phyloP scores from a whole-genome alignment of 208 protist species.

The Trypanosoma boissoni region DNA sequence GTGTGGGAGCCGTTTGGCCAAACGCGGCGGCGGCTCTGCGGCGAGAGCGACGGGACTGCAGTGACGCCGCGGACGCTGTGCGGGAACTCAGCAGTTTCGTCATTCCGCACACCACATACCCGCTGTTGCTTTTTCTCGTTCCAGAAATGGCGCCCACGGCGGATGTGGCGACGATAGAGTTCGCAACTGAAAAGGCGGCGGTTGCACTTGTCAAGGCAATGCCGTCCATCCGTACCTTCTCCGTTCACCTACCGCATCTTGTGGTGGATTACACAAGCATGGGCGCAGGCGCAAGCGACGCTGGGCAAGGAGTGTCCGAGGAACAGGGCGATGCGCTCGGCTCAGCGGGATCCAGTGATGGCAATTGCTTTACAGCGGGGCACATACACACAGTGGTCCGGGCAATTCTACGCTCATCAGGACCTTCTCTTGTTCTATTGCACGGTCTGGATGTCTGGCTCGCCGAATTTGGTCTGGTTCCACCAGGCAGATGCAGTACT shows the following conservation, averaged over 20 bases:
- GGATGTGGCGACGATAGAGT: constrained; percentile 10
- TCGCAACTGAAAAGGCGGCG: constrained; percentile 24
- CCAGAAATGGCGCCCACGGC: constrained; percentile 17
- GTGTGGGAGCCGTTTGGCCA: constrained; percentile 47
- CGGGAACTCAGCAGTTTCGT: constrained; percentile 51
- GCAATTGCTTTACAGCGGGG: constrained; percentile 27
- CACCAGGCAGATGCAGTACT: no score
- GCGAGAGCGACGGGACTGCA: constrained; percentile 45
- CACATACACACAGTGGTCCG: constrained; percentile 62
- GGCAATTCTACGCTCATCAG: constrained; percentile 41
- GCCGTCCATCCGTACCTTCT: constrained; percentile 28
- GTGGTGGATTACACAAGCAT: constrained; percentile 25
- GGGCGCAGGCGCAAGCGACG: not conserved
- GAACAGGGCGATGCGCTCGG: not conserved
- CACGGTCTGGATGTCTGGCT: constrained; percentile 66
- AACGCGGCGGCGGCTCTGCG: constrained; percentile 37
- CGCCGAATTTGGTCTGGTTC: constrained; percentile 22
- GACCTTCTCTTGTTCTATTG: constrained; percentile 66
- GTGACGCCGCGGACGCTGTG: constrained; percentile 46
- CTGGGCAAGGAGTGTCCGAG: no score
- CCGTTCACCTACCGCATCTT: constrained; percentile 44
- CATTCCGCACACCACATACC: constrained; percentile 43
- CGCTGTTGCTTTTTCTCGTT: constrained; percentile 55
- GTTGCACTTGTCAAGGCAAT: constrained; percentile 14
- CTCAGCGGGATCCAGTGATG: constrained; percentile 1